These are phyloP conservation scores for Penicillium hesseltinei DNA, from an alignment of 2,329 filamentous ascomycete genomes.

Conservation along the genomic window DNA sequence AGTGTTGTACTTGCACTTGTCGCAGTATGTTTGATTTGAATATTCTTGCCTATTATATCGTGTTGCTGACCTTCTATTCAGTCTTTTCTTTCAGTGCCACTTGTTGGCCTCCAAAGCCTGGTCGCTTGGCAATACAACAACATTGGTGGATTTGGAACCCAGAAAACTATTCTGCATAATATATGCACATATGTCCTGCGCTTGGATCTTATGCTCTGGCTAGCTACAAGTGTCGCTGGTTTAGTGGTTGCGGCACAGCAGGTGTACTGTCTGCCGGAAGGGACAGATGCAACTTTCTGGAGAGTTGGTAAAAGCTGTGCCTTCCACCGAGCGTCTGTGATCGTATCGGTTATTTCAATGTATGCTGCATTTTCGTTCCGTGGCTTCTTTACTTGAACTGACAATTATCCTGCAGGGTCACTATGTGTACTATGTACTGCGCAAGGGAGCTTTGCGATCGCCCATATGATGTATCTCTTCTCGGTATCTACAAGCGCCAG, in stretches of 20 bases:
- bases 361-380: conserved; percentile 19
- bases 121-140: conserved; percentile 41
- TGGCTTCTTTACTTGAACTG: not conserved
- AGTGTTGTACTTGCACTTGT: conserved; percentile 38
- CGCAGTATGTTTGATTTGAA: conserved; percentile 29
- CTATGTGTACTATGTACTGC: conserved; percentile 39
- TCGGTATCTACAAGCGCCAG: conserved; percentile 35
- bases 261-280: conserved; percentile 32
- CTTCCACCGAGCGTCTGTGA: conserved; percentile 36
- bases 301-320: conserved; percentile 37
- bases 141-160: conserved; percentile 29
- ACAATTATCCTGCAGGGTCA: conserved; percentile 25
- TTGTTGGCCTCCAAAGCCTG: conserved; percentile 39
- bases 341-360: conserved; percentile 37
- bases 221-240: conserved; percentile 39
- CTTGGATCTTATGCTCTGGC: conserved; percentile 38
- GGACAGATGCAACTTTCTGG: conserved; percentile 32
- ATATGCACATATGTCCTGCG: conserved; percentile 38
- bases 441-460: conserved; percentile 38
- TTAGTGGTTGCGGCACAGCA: conserved; percentile 39
- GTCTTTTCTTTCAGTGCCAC: conserved; percentile 39
- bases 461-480: conserved; percentile 39
- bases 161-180: conserved; percentile 34
- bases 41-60: not conserved
- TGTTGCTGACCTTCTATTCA: conserved; percentile 14